Base-by-base conservation (phyloP, 2,329 filamentous ascomycete species). In the Phyllosticta ampelicida region DNA sequence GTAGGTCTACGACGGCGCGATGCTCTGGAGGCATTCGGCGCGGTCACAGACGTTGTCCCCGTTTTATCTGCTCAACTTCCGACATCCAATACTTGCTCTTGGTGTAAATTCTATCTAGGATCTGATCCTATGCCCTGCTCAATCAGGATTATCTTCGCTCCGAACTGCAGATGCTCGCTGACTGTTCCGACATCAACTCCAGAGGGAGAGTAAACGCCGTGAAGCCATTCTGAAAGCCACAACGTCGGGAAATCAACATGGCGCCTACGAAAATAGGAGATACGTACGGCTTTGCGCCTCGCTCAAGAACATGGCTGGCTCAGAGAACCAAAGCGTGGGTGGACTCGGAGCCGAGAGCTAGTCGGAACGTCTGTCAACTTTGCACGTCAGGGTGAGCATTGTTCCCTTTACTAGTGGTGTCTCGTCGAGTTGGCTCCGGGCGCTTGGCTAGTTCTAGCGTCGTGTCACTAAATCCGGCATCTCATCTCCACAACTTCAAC, bases 391-490 rank as follows among this genome's bases (percentile, higher is more conserved):
- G n/a, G 36, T 5, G n/a, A n/a, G 11, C n/a, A 16, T 18, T 16
- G n/a, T 44, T n/a, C 36, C 13, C 36, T 44, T 44, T 4, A n/a
- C 5, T 8, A 44, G 36, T 44, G 36, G 36, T 44, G 13, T 44
- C 13, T 44, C 36, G 36, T 44, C 36, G 36, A n/a, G 16, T 44
- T 44, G 36, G 36, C 36, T 13, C 36, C 36, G 36, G 36, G 13
- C 36, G 36, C 20, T 57, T 57, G 50, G 30, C 55, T 53, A 51
- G 51, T 57, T 51, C 55, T 57, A 18, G 52, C 36, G 44, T 53
- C 30, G 55, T 30, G 55, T 44, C 50, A 20, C 51, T n/a, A 36
- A 16, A 18, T 36, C 6, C 18, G 20, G 29, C 10, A 19, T 11
- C 21, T 58, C 55, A 58, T 58, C 51, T 58, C 55, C 55, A 58